Base-by-base conservation (phyloP, 2,329 filamentous ascomycete genomes). In the Hirsutella thompsonii region DNA sequence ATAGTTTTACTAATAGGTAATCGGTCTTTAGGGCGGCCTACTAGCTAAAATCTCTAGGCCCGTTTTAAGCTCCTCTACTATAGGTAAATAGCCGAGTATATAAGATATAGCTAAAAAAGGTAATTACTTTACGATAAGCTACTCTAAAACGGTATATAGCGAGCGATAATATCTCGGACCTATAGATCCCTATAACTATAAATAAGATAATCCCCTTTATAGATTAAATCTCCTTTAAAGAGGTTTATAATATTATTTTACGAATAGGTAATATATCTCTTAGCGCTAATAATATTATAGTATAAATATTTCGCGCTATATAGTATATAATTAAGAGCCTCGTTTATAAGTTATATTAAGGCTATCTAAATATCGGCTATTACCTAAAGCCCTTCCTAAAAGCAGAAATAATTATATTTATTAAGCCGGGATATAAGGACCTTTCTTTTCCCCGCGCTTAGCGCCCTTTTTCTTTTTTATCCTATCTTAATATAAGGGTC, bases 381-480 rank as follows among this genome's bases (percentile, higher is more conserved):
- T 38, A 52, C 39, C 50, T 45, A 3, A 46, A 41, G 30, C 39
- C 42, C 5, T 53, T 50, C 20, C 44, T 42, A 34, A 21, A 48
- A 16, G 48, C n/a, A n/a, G n/a, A n/a, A n/a, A n/a, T n/a, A n/a
- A n/a, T n/a, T n/a, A n/a, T n/a, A n/a, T n/a, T n/a, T n/a, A n/a
- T n/a, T n/a, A n/a, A n/a, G n/a, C n/a, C n/a, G n/a, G n/a, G n/a
- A n/a, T n/a, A n/a, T n/a, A n/a, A n/a, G n/a, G n/a, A n/a, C n/a
- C n/a, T n/a, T n/a, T n/a, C n/a, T n/a, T n/a, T n/a, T n/a, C n/a
- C 46, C 8, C 37, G 43, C 18, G 46, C 47, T 20, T 57, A 43
- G 45, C 44, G 48, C 11, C 49, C 45, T 2, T 55, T 55, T 28
- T 52, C 49, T n/a, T n/a, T n/a, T n/a, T n/a, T n/a, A n/a, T n/a